phyloP scores from a whole-genome alignment of 352 stramenopile species.

The Peronospora farinosa region DNA sequence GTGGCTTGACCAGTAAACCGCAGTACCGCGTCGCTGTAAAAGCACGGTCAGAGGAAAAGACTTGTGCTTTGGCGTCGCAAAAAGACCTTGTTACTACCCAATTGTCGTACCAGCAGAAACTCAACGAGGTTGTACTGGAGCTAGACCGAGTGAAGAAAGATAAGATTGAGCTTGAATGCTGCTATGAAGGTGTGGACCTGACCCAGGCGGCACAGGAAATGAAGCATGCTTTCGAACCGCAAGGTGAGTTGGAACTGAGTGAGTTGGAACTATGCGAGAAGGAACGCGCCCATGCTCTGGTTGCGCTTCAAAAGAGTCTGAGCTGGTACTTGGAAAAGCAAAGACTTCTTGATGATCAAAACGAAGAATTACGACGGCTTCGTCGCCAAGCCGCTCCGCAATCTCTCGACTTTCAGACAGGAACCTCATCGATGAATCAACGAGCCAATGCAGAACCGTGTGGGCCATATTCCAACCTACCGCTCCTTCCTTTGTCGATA shows the following conservation, averaged over 20 bases:
- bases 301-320: constrained; percentile 67
- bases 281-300: constrained; percentile 42
- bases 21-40: constrained; percentile 58
- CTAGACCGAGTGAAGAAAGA: constrained; percentile 75
- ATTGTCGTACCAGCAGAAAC: constrained; percentile 36
- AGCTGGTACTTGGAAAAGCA: constrained; percentile 86
- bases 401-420: constrained; percentile 1
- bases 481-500: constrained; percentile 29
- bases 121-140: constrained; percentile 67
- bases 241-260: too few species aligned
- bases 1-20: constrained; percentile 32
- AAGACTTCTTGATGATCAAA: constrained; percentile 71
- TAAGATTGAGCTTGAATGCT: constrained; percentile 60
- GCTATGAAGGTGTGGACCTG: constrained; percentile 64
- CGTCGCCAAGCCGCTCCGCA: constrained; percentile 15
- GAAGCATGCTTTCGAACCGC: constrained; percentile 37
- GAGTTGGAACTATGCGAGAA: constrained; percentile 41
- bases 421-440: constrained; percentile 18
- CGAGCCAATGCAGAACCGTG: constrained; percentile 1
- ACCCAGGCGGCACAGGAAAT: constrained; percentile 52
- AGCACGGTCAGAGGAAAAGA: constrained; percentile 55
- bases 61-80: constrained; percentile 40
- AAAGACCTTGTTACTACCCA: constrained; percentile 46
- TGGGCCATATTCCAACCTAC: constrained; percentile 14
- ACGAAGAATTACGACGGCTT: constrained; percentile 47